Base-by-base conservation (phyloP, 73 alveolate genomes). In the Chromera velia region DNA sequence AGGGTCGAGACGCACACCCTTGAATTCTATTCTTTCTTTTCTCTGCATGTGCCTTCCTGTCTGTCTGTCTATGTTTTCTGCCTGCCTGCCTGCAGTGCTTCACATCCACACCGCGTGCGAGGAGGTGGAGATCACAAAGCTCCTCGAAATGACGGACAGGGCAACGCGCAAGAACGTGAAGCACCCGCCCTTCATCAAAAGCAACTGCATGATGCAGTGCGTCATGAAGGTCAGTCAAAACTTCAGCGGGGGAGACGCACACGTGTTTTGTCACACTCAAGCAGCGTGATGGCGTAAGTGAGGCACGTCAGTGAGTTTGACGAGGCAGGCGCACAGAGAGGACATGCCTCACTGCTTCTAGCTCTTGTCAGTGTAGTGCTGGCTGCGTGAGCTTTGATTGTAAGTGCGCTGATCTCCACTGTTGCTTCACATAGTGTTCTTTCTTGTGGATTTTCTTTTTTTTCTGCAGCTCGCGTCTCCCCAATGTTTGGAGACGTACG, bases 101-200 rank as follows among this genome's bases (percentile, higher is more conserved):
- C 85, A 78, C 47, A 79, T 73, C 22, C 85, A 78, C 73, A 69
- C 79, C 10, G 67, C 85, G 18, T 65, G 77, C 10, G 85, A 78
- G 71, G 85, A 78, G 76, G 68, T 75, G 19, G 79, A 78, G 34
- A 78, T 78, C 47, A 49, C 69, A 34, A 67, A 78, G 79, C 71
- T 78, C 72, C 73, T 47, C 72, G 95, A 90, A 70, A 47, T 70
- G 31, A 88, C 55, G 82, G 95, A 81, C 0, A 78, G 65, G 26
- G 92, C 90, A n/a, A 87, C 87, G 28, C 75, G 46, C 29, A 70
- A 78, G 68, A 85, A 87, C 80, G 87, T 87, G 83, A 78, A 82
- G 63, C 81, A 87, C 62, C 95, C 95, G 47, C 86, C 82, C 82
- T 90, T 87, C 66, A 87, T 74, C 1, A 81, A 82, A 72, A 73